Evolutionary conservation across 495 filamentous ascomycete species (phyloP), one percentile per base, ranked within the genome.

Genomic region (Penicillium odoratum): DNA sequence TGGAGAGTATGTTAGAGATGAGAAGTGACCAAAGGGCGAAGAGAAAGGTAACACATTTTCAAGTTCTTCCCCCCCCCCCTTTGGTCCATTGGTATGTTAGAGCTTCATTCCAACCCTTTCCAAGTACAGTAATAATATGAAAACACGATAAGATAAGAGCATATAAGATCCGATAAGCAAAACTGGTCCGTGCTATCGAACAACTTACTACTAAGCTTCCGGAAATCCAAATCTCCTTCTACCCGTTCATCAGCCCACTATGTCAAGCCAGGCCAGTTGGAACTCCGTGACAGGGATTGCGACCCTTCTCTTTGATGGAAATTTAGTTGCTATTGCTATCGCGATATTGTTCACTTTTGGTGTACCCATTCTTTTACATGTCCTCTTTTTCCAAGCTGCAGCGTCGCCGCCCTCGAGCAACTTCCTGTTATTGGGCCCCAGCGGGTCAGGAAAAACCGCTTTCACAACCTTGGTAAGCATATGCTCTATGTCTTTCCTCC

Each of bases 391-490:
- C 71, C 78, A 78, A 16, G 75, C 79, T 31, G 84, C 81, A 43
- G 81, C 84, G 1, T 85, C 87, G 52, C 84, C 82, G 26, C 81
- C 79, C 9, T 83, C 91, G 5, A 91, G 93, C 30, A 89, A 88
- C 6, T 91, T 98, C 70, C 77, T 98, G 3, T 84, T 98, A 15
- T 66, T 93, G 48, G 94, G 94, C 5, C 94, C 93, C 7, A 86
- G 86, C 30, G 90, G 88, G 56, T 81, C 87, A 49, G 94, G 94
- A 61, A 98, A 98, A 72, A 98, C 94, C 6, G 81, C 90, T 47
- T 82, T 98, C 31, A 75, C 93, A 9, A 92, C 91, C n/a, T 75
- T 92, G 60, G 88, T 90, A 78, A 55, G 78, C 46, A 1, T 15
- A 0, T 10, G 3, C 5, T 11, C 9, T 47, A 29, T 40, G 5